Base-by-base conservation (phyloP, 2,329 filamentous ascomycete genomes). In the Colletotrichum liriopes region DNA sequence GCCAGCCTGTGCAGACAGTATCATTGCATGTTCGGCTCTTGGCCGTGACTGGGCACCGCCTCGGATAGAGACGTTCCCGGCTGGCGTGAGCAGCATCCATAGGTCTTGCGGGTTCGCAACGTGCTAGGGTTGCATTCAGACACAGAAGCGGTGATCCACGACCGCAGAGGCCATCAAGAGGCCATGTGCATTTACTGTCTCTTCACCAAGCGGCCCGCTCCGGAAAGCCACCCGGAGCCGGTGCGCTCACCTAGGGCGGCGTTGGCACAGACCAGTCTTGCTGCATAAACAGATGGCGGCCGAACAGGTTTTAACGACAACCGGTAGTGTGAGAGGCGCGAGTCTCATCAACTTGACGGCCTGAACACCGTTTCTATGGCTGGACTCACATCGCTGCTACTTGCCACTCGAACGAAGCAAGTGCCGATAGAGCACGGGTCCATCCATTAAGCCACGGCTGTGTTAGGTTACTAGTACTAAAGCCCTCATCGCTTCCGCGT, bases 121-220 rank as follows among this genome's bases (percentile, higher is more conserved):
- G 54, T 64, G 59, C 52, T 54, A 69, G 59, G 59, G 69, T 65
- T 59, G 54, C 65, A 72, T 64, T 37, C 69, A 52, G 65, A 23
- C 29, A 23, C 59, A 18, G 62, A 55, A 23, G 63, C 32, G 63
- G 55, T 67, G 59, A 59, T 71, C 65, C 45, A 65, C 69, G 69
- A 47, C 59, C 66, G 69, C 69, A 72, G 41, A 72, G 69, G 47
- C 69, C 69, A 67, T 72, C 32, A 59, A 39, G 59, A 60, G 69
- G 69, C 54, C 65, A 59, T 56, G 59, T 64, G 65, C 66, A 54
- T 41, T 41, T 47, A 52, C 32, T 23, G 23, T 59, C 58, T 62
- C 35, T 47, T 49, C 39, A 47, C 45, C 32, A 18, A 35, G 69
- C 65, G 69, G 69, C 56, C 69, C 69, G 69, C 65, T 59, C 69